Conservation (phyloP, 2,329 filamentous ascomycete species). For the Hymenoscyphus repandus region DNA sequence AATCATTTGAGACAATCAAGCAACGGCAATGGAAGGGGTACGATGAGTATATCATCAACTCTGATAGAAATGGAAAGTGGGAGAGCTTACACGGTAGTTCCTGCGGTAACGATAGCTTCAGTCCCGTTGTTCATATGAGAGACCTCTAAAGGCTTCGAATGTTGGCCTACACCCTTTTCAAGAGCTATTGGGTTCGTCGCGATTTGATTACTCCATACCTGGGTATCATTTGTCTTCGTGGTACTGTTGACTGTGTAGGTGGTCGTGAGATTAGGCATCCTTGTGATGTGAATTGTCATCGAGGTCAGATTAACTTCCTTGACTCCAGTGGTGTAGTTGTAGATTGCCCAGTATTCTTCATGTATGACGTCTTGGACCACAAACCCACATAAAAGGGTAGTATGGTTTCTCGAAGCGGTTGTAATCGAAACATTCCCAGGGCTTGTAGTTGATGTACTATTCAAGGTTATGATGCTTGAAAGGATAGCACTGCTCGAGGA, state of each 20-base stretch:
- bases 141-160: not conserved
- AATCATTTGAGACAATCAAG: too few species aligned
- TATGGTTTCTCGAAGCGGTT: not conserved
- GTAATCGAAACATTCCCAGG: not conserved
- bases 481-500: too few species aligned
- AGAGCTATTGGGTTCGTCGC: constrained; percentile 11
- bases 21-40: too few species aligned
- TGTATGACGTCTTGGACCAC: constrained; percentile 17
- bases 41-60: too few species aligned
- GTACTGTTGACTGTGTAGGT: constrained; percentile 5
- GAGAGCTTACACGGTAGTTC: constrained; percentile 13
- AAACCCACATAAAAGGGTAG: constrained; percentile 14
- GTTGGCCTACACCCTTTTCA: not conserved
- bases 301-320: constrained; percentile 16
- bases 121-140: constrained; percentile 5
- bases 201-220: constrained; percentile 2
- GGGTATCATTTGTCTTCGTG: constrained; percentile 6
- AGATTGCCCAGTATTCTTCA: constrained; percentile 14
- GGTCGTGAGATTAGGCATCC: constrained; percentile 4
- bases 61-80: not conserved
- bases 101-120: constrained; percentile 8
- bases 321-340: not conserved
- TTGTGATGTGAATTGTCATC: constrained; percentile 8
- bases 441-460: not conserved
- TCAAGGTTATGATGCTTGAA: not conserved